Evolutionary conservation across 768 basidiomycete genomes (phyloP).

Genomic region (Porpolomopsis calyptriformis): DNA sequence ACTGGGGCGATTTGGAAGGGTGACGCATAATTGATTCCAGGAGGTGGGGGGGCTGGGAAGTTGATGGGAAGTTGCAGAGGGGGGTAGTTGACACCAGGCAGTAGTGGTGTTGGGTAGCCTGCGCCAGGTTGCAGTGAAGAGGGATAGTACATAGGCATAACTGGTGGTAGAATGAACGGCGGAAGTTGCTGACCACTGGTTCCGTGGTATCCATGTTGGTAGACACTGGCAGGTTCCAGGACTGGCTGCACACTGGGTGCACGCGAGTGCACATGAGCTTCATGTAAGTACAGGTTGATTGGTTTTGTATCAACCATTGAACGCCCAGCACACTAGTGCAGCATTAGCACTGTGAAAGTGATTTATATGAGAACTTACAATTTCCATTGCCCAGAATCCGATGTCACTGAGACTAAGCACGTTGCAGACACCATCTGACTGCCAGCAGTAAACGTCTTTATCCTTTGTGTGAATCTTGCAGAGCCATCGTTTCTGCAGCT

Average conservation of each 20-base stretch:
- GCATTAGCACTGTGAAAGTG: not conserved
- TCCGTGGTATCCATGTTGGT: not conserved
- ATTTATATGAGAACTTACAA: not conserved
- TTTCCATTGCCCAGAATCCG: slow-evolving; percentile 2
- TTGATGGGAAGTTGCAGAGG: too few relatives aligned
- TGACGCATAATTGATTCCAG: not conserved
- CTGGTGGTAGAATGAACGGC: not conserved
- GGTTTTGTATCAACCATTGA: not conserved
- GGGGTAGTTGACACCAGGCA: too few relatives aligned
- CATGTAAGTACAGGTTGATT: not conserved
- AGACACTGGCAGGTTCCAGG: not conserved
- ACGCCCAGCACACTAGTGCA: not conserved
- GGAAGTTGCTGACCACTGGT: not conserved
- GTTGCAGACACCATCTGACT: slow-evolving; percentile 1
- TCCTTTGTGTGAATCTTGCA: not conserved
- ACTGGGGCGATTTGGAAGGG: not conserved
- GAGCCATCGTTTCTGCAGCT: not conserved
- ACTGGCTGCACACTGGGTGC: not conserved
- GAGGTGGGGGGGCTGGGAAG: not conserved
- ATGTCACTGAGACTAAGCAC: not conserved
- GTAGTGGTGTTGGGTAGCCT: not conserved
- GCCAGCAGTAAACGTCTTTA: slow-evolving; percentile 5
- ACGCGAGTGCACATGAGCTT: not conserved
- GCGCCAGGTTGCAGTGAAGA: not conserved
- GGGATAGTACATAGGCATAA: not conserved